Base-by-base conservation (phyloP, 1,284 basidiomycete genomes). In the Cutaneotrichosporon arboriforme region DNA sequence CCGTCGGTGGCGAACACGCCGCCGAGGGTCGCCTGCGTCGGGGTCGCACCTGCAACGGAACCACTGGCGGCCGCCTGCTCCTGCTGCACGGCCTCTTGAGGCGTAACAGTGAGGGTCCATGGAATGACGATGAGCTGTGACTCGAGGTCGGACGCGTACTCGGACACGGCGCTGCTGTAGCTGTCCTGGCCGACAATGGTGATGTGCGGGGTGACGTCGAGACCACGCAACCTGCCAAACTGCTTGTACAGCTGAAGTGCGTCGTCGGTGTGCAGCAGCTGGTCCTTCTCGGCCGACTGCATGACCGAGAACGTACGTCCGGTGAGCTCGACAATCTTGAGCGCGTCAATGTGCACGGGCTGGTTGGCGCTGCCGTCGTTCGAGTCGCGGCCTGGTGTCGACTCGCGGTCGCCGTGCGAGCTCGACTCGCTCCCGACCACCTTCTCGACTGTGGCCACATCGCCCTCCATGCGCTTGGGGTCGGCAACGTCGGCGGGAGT, bases 261-360 rank as follows among this genome's bases (percentile, higher is more conserved):
- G 10, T 90, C 83, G 69, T 97, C 92, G 54, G 82, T 83, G 45
- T 81, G 81, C 49, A 87, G 76, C 40, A 90, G 77, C 14, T 83
- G 75, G 43, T 79, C 77, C 51, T 87, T 81, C 33, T 84, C 84
- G 48, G 88, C 84, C 1, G 87, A 87, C 66, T 83, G 85, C 75
- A 94, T 81, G 26, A 94, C 85, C 0, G 87, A 88, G 9, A 87
- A 90, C 1, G 89, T 88, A 58, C 91, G 85, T 49, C 86, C 85
- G 8, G 89, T 88, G 49, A 96, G 80, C 68, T 93, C 91, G 61
- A 93, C 83, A n/a, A 94, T 80, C 46, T 90, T 87, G 12, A 93
- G 80, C 0, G 86, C 87, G 61, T 88, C 83, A 45, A 93, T 64
- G 13, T 61, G 59, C 20, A 66, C 49, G 0, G 45, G 45, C n/a